phyloP scores from a whole-genome alignment of 1,284 basidiomycete species.

The Sphaerobolus stellatus region DNA sequence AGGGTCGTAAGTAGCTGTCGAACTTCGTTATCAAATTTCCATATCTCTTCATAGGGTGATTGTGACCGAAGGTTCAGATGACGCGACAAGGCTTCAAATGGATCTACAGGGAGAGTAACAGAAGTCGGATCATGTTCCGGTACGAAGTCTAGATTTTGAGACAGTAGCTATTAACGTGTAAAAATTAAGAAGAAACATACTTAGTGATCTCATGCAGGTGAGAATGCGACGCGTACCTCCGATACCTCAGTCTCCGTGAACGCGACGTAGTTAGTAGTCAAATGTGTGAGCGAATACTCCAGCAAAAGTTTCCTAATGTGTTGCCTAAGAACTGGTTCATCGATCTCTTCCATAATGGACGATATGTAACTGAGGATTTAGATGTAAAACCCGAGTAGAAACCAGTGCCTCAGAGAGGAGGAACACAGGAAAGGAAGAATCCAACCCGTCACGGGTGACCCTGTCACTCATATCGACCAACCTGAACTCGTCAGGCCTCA shows the following conservation, averaged over 20 bases:
- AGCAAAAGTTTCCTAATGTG: constrained; percentile 56
- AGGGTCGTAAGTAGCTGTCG: constrained; percentile 38
- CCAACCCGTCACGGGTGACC: no score
- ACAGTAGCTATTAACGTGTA: constrained; percentile 39
- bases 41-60: constrained; percentile 45
- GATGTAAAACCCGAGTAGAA: neutral
- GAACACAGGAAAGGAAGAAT: no score
- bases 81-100: constrained; percentile 42
- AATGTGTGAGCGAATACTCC: constrained; percentile 52
- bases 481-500: no score
- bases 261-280: constrained; percentile 54
- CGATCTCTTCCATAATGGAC: neutral
- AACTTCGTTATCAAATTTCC: constrained; percentile 37
- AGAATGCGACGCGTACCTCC: constrained; percentile 37
- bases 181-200: constrained; percentile 11
- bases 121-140: constrained; percentile 50
- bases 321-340: constrained; percentile 35
- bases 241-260: constrained; percentile 50
- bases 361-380: constrained; percentile 44
- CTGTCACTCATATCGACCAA: no score
- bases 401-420: no score
- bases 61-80: constrained; percentile 33
- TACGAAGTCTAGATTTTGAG: constrained; percentile 40
- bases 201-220: neutral
- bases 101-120: constrained; percentile 49